Evolutionary conservation across 371 early-diverging fungal genomes (phyloP), one percentile per base, ranked within the genome.

Genomic region (Funneliformis caledonium): DNA sequence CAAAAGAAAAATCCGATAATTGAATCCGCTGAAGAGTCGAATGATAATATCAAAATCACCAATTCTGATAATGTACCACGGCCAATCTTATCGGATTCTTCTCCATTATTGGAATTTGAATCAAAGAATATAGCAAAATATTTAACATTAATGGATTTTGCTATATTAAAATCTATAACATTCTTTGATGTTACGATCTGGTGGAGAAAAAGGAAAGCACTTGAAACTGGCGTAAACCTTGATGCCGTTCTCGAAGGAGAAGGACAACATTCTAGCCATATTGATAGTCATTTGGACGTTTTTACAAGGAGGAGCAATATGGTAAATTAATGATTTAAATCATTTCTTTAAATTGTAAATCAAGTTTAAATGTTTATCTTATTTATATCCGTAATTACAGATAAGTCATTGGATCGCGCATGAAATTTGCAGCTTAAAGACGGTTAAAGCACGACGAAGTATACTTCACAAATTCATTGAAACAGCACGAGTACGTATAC

Each of bases 321-420:
- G 81, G 72, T 74, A 59, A 48, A 12, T 16, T 43, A 14, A 62
- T 62, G 1, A 1, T 62, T 67, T 11, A 64, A 64, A 31, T 26
- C 2, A 26, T 64, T 14, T 5, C 26, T 26, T 14, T 26, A 64
- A 11, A 19, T 64, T n/a, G 50, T 31, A 52, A 22, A 3, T 7
- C n/a, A 43, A 42, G 14, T n/a, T 84, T 56, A 72, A 75, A n/a
- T n/a, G n/a, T n/a, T n/a, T 14, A 8, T 2, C 2, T 37, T 33
- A 26, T 48, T 31, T 69, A 68, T 9, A n/a, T 69, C 8, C 11
- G 12, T 59, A 10, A 81, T 83, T 6, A 56, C 19, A 82, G 86
- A 76, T 87, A 10, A 86, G 89, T 33, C 88, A 89, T 75, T 90
- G 90, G 90, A 87, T 90, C 5, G 85, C 88, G 4, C 83, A 88